Evolutionary conservation across 192 early-diverging fungal species (phyloP).

Genomic region (Gigaspora rosea): DNA sequence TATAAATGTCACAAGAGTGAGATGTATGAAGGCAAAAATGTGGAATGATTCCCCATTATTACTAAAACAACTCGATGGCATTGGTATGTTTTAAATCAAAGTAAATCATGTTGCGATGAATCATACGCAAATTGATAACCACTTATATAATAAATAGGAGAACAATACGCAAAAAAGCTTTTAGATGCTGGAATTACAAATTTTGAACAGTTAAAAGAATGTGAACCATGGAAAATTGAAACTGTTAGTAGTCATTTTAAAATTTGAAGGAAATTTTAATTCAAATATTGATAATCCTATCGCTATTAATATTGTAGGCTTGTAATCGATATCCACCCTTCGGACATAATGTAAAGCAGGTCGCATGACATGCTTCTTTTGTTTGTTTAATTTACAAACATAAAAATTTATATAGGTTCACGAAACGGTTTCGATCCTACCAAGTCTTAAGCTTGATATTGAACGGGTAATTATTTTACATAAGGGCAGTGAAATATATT

Average conservation of each 20-base stretch:
- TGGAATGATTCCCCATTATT: constrained; percentile 56
- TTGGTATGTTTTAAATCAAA: constrained; percentile 39
- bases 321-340: constrained; percentile 60
- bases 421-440: neutral
- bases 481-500: too few relatives aligned
- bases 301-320: neutral
- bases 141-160: constrained; percentile 32
- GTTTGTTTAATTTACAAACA: neutral
- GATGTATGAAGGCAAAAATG: constrained; percentile 43
- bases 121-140: neutral
- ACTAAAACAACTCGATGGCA: constrained; percentile 59
- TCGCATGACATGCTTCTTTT: constrained; percentile 10
- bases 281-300: neutral
- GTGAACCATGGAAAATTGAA: constrained; percentile 56
- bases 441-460: neutral
- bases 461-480: too few relatives aligned
- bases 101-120: too few relatives aligned
- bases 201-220: constrained; percentile 46
- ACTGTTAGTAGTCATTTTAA: constrained; percentile 22
- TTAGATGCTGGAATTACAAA: constrained; percentile 51
- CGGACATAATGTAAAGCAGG: constrained; percentile 49
- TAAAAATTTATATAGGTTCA: neutral
- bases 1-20: constrained; percentile 12
- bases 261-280: neutral
- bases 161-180: constrained; percentile 46